Evolutionary conservation across 495 filamentous ascomycete species (phyloP), one percentile per base, ranked within the genome.

Genomic region (Aspergillus olivimuriae): DNA sequence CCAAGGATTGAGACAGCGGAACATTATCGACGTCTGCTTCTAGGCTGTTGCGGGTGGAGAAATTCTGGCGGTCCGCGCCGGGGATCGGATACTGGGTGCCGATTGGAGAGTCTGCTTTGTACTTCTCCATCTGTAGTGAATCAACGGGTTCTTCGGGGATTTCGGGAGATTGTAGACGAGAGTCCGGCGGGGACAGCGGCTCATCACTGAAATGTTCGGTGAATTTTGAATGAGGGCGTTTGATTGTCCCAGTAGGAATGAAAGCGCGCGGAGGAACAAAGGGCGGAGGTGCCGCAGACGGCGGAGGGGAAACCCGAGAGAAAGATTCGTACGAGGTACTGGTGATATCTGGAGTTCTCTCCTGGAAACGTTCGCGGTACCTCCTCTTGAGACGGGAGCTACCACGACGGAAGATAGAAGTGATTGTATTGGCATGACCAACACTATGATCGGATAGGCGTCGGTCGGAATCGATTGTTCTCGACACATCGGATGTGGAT

Each of bases 181-280:
- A 94, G 40, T 86, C 84, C 4, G 88, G 82, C 7, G 87, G 87
- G 14, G 87, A 91, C 14, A 89, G 57, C 2, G 87, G 85, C 21
- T 87, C 72, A 52, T 94, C 89, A 14, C 87, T 88, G 12, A 96
- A 76, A 58, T 95, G 89, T 61, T 96, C 89, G n/a, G 82, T 79
- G 70, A 96, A 96, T 35, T 87, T 90, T 32, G 88, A 94, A 64
- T 86, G 85, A 3, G 87, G 87, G 21, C 88, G 82, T 47, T 81
- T 79, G 6, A 89, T 79, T 1, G 72, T 73, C 10, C 73, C 75
- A 7, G 77, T 74, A 26, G 67, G 68, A 33, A 62, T 62, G 46
- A 65, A 67, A 28, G 55, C 60, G 46, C 71, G 64, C 0, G 75
- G 69, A 12, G 72, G 65, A 39, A 69, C 63, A 12, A 58, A 57